These are phyloP conservation scores for Argentina anserina DNA, from an alignment of 306 rosid species.

Conservation along the genomic window DNA sequence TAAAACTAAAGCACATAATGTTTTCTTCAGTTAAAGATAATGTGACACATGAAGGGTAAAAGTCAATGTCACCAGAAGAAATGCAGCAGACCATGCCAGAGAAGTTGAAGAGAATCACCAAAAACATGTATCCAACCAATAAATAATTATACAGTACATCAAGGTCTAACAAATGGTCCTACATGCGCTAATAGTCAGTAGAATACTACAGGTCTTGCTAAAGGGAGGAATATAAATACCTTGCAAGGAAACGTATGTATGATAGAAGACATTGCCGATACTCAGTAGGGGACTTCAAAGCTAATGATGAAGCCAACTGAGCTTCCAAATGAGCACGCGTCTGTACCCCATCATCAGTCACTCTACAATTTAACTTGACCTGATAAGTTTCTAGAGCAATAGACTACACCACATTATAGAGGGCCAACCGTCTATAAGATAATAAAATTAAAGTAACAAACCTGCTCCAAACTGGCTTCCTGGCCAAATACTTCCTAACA, in stretches of 20 bases:
- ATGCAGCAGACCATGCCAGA: neutral
- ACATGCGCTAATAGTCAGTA: neutral
- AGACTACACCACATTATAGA: neutral
- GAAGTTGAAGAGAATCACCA: neutral
- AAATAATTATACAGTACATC: too few relatives aligned
- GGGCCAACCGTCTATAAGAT: neutral
- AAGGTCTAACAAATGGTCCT: too few relatives aligned
- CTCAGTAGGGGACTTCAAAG: slow-evolving; percentile 85
- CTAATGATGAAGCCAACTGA: slow-evolving; percentile 83
- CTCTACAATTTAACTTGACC: slow-evolving; percentile 47
- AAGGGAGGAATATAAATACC: slow-evolving; percentile 37
- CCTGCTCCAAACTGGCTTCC: slow-evolving; percentile 99
- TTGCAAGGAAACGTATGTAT: slow-evolving; percentile 84
- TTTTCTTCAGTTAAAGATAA: neutral
- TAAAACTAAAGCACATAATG: neutral
- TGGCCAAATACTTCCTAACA: slow-evolving; percentile 87
- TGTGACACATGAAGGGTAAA: neutral
- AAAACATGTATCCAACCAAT: slow-evolving; percentile 3
- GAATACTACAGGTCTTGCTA: neutral
- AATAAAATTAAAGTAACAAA: slow-evolving; percentile 35
- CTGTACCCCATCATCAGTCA: slow-evolving; percentile 93
- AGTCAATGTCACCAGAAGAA: neutral
- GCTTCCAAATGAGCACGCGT: slow-evolving; percentile 97
- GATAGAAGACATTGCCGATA: slow-evolving; percentile 89
- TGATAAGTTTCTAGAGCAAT: slow-evolving; percentile 11